Evolutionary conservation across 2,329 filamentous ascomycete species (phyloP), one percentile per base, ranked within the genome.

Genomic region (Trichoderma sp.): DNA sequence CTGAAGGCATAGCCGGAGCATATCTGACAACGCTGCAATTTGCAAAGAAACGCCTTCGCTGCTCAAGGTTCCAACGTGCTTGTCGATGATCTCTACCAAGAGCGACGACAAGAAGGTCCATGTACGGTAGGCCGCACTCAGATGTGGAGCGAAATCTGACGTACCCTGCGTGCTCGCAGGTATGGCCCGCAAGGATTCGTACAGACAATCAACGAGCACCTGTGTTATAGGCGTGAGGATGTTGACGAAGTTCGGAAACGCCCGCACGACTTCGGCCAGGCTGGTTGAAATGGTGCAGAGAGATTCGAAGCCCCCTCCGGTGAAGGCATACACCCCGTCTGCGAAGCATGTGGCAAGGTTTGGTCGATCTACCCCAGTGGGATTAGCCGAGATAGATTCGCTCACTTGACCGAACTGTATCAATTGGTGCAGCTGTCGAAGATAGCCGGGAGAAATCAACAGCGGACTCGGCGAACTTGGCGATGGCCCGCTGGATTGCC

Each of bases 11-110:
- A 73, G 60, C 44, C 75, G 79, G 21, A 84, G 73, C 9, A 86
- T 78, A 5, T 79, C 77, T 3, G 79, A 75, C 26, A 87, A 74
- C 15, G 76, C 74, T 2, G 69, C 68, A 19, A 86, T 74, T 14
- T 79, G 72, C 17, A 62, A 65, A 15, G 72, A 69, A 0, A 81
- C 78, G 30, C 77, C 78, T 2, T 87, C 83, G 15, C 75, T 74
- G 15, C 76, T 77, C 19, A 88, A 75, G 56, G 78, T 78, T 10
- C 83, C 86, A 48, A 84, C 79, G 63, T 82, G 81, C 69, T 85
- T 88, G 34, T 87, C 84, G 50, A 88, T 80, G 63, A 83, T 78
- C 3, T 69, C 69, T 3, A 77, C 76, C 17, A 88, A 70, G 5
- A 78, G 78, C 6, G 70, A 69, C 1, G 82, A 80, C 44, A 81